Conservation (phyloP, 768 basidiomycete genomes). For the Tylopilus plumbeoviolaceoides region DNA sequence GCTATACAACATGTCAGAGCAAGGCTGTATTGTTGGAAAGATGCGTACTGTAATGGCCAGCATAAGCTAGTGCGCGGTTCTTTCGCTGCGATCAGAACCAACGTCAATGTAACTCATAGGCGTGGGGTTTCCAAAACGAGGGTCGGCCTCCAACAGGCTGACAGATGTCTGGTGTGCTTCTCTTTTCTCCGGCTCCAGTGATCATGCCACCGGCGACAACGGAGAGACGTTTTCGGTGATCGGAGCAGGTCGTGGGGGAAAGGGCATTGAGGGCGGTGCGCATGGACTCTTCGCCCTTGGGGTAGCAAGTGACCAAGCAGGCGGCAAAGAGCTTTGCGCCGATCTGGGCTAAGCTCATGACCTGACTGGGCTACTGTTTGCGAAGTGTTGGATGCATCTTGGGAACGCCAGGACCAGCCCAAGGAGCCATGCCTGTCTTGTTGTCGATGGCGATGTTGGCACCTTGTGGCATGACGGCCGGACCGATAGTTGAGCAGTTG, state of each 20-base stretch:
- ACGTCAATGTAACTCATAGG: constrained; percentile 94
- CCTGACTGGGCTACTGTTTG: constrained; percentile 39
- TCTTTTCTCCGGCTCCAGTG: constrained; percentile 94
- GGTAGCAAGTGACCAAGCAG: constrained; percentile 96
- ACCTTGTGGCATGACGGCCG: constrained; percentile 94
- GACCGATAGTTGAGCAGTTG: constrained; percentile 82
- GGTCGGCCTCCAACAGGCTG: constrained; percentile 84
- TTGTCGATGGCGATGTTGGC: constrained; percentile 95
- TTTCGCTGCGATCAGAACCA: constrained; percentile 74
- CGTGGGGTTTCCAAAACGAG: constrained; percentile 91
- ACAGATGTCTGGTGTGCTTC: constrained; percentile 97
- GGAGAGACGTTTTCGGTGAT: constrained; percentile 87
- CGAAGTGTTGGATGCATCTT: constrained; percentile 48
- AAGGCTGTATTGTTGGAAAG: not conserved
- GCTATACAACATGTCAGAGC: constrained; percentile 38
- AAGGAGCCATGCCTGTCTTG: constrained; percentile 88
- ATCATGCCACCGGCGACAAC: constrained; percentile 99
- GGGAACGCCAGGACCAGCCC: constrained; percentile 61
- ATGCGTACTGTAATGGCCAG: constrained; percentile 94
- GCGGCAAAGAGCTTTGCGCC: constrained; percentile 94
- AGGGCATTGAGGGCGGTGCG: constrained; percentile 92
- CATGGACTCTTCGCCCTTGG: constrained; percentile 91
- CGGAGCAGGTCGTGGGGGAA: constrained; percentile 86
- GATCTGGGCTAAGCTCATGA: constrained; percentile 83
- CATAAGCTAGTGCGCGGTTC: constrained; percentile 97